A percentile compares a stretch with the other conserved stretches of the same genome.
These are phyloP conservation scores for Cordia subcordata DNA, from an alignment of 257 asterid genomes.

Conservation along the genomic window DNA sequence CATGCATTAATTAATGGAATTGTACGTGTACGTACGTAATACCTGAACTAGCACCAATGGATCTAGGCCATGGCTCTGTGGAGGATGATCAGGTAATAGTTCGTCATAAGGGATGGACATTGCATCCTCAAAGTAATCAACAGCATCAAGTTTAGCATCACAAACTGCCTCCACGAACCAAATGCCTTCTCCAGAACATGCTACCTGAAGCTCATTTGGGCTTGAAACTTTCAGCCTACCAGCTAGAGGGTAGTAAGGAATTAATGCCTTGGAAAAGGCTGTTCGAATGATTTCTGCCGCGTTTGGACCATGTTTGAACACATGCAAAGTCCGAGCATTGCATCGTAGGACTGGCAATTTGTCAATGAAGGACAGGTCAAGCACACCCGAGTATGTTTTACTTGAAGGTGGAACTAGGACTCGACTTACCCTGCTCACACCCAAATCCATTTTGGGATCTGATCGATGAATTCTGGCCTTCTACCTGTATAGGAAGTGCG, in stretches of 20 bases:
- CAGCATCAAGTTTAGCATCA: slow-evolving; percentile 26
- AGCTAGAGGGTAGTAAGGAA: slow-evolving; percentile 54
- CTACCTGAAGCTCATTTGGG: slow-evolving; percentile 23
- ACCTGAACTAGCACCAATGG: slow-evolving; percentile 58
- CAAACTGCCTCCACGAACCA: slow-evolving; percentile 51
- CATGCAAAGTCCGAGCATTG: slow-evolving; percentile 49
- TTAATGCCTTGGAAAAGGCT: slow-evolving; percentile 42
- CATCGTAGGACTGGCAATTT: slow-evolving; percentile 36
- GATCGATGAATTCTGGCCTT: too few relatives aligned
- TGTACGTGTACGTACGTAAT: too few relatives aligned
- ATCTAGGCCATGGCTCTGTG: slow-evolving; percentile 13
- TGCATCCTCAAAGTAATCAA: slow-evolving; percentile 34
- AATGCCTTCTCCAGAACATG: slow-evolving; percentile 43
- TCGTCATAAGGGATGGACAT: slow-evolving; percentile 24
- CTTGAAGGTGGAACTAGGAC: slow-evolving; percentile 34
- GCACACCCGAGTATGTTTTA: slow-evolving; percentile 33
- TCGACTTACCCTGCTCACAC: slow-evolving; percentile 21
- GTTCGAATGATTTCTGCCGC: slow-evolving; percentile 21
- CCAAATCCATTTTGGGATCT: slow-evolving; percentile 33
- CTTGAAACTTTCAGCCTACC: slow-evolving; percentile 32
- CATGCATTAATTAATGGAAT: too few relatives aligned
- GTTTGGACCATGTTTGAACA: slow-evolving; percentile 29
- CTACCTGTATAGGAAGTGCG: too few relatives aligned
- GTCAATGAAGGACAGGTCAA: slow-evolving; percentile 44
- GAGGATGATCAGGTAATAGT: slow-evolving; percentile 32